A percentile compares a stretch with the other conserved stretches of the same genome.
Evolutionary conservation across 2,329 filamentous ascomycete species (phyloP).

Genomic region (Orbilia javanica): DNA sequence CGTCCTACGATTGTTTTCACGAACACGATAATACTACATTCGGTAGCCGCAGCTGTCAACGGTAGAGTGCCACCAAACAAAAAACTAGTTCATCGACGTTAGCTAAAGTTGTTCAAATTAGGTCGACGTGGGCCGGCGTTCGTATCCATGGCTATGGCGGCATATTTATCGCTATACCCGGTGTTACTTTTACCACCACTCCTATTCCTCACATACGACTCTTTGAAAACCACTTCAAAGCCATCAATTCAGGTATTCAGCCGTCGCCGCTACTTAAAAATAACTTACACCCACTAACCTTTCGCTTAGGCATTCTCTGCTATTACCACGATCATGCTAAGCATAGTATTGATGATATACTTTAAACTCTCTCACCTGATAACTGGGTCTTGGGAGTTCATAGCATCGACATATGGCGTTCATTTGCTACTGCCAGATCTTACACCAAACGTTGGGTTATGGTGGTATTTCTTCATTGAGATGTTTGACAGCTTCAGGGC

Average conservation of each 20-base stretch:
- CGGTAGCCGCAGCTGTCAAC: conserved; percentile 81
- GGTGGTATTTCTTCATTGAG: conserved; percentile 99
- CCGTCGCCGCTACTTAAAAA: conserved; percentile 65
- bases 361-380: conserved; percentile 72
- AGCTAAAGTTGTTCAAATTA: conserved; percentile 16
- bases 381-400: conserved; percentile 86
- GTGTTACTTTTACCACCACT: conserved; percentile 86
- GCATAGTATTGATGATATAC: conserved; percentile 34
- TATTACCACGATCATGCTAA: conserved; percentile 33
- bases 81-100: background rate
- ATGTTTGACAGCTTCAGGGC: conserved; percentile 98
- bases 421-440: conserved; percentile 91
- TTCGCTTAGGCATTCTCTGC: conserved; percentile 27
- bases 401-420: conserved; percentile 90
- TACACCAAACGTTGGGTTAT: conserved; percentile 93
- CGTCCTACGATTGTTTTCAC: conserved; percentile 91
- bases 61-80: conserved; percentile 69
- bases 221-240: conserved; percentile 22
- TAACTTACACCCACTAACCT: conserved; percentile 60
- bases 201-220: conserved; percentile 82
- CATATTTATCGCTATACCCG: conserved; percentile 93
- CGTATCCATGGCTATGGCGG: conserved; percentile 85
- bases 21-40: conserved; percentile 85
- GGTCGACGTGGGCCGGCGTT: conserved; percentile 74
- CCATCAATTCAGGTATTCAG: conserved; percentile 48